Conservation (phyloP, 202 grass and related monocot genomes). For the Sporobolus alterniflorus region DNA sequence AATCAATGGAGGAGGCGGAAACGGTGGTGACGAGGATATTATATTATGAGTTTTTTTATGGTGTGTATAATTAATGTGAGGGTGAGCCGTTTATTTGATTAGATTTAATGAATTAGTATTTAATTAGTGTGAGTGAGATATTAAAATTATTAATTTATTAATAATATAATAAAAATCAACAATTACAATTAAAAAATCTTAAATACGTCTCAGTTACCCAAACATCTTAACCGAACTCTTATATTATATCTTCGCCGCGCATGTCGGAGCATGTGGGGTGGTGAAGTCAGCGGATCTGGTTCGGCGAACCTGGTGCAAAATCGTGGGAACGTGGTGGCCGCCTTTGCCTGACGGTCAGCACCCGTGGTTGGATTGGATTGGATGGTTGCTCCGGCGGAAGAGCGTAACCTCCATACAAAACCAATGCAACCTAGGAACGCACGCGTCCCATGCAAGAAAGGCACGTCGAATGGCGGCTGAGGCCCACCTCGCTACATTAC, state of each 20-base stretch:
- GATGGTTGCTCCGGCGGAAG: not conserved
- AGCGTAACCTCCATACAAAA: not conserved
- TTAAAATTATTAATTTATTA: no score
- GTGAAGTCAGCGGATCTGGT: no score
- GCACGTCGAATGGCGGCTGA: not conserved
- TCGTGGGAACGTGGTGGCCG: not conserved
- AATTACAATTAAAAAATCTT: no score
- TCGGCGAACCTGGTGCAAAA: not conserved
- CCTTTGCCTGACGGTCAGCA: not conserved
- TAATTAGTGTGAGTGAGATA: no score
- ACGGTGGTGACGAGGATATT: not conserved
- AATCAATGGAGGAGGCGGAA: not conserved
- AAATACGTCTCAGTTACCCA: no score
- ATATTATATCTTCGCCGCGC: not conserved
- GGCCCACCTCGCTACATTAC: not conserved
- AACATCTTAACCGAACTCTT: no score
- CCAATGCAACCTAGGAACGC: not conserved
- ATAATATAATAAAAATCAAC: no score
- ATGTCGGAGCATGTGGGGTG: no score
- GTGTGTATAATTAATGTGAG: no score
- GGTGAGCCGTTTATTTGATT: no score
- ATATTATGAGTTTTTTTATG: no score
- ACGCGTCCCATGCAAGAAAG: constrained; percentile 12
- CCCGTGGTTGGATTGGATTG: not conserved
- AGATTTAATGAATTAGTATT: no score